phyloP scores from a whole-genome alignment of 768 basidiomycete genomes.

The Lepiota venenata region DNA sequence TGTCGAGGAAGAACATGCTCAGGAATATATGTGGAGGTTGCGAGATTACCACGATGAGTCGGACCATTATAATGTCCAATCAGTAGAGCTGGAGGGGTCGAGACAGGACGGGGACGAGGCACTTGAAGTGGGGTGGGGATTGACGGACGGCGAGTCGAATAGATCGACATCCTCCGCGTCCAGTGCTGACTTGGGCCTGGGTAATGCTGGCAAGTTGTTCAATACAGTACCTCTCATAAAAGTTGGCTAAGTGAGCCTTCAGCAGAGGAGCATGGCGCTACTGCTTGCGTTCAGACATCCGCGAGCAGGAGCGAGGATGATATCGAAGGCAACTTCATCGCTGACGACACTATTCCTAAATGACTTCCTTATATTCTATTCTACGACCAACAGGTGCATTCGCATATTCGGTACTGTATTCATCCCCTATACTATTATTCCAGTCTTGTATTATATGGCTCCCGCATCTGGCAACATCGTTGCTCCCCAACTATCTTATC shows the following conservation, averaged over 20 bases:
- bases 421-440: too few relatives aligned
- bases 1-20: conserved; percentile 14
- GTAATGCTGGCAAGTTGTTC: background rate
- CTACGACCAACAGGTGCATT: too few relatives aligned
- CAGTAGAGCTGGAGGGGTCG: background rate
- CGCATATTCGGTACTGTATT: too few relatives aligned
- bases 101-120: conserved; percentile 16
- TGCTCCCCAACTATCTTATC: conserved; percentile 1
- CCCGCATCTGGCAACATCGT: background rate
- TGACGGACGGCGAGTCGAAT: conserved; percentile 39
- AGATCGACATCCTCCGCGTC: background rate
- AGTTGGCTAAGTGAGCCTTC: too few relatives aligned
- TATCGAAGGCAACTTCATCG: too few relatives aligned
- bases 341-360: too few relatives aligned
- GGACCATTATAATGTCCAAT: conserved; percentile 12
- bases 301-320: too few relatives aligned
- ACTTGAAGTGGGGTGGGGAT: conserved; percentile 31
- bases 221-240: background rate
- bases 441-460: too few relatives aligned
- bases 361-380: too few relatives aligned
- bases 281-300: too few relatives aligned
- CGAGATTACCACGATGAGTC: conserved; percentile 9
- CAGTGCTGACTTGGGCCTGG: conserved; percentile 1
- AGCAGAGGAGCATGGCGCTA: too few relatives aligned
- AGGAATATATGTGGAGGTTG: background rate